phyloP scores from a whole-genome alignment of 768 basidiomycete genomes.

The Chlorophyllum brunneum region DNA sequence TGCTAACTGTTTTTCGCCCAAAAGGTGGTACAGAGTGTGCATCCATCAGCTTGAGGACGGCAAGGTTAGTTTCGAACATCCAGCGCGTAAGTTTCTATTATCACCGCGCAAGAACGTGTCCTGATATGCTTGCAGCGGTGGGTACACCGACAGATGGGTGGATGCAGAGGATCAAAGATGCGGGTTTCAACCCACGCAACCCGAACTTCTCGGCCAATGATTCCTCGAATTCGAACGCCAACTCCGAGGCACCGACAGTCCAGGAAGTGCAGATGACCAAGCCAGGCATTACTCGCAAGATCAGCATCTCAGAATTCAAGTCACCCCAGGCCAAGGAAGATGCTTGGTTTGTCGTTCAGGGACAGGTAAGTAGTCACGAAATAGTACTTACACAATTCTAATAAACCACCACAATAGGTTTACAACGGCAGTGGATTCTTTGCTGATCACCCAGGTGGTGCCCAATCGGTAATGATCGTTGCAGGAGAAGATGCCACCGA shows the following conservation, averaged over 20 bases:
- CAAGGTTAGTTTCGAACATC: conserved; percentile 52
- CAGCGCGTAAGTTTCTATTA: conserved; percentile 30
- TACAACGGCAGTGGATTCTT: too few relatives aligned
- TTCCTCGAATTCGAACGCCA: background rate
- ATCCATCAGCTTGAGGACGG: conserved; percentile 32
- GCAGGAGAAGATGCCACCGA: too few relatives aligned
- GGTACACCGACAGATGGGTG: conserved; percentile 48
- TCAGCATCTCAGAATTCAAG: conserved; percentile 40
- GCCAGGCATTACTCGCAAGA: conserved; percentile 37
- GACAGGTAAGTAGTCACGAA: too few relatives aligned
- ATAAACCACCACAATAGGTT: too few relatives aligned
- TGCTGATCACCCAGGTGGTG: conserved; percentile 11
- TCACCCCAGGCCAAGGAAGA: conserved; percentile 28
- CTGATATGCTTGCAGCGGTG: conserved; percentile 29
- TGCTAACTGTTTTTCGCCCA: too few relatives aligned
- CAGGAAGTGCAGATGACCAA: conserved; percentile 40
- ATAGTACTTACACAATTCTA: too few relatives aligned
- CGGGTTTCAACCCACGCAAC: conserved; percentile 38
- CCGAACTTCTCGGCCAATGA: conserved; percentile 31
- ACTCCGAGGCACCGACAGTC: background rate
- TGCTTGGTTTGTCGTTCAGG: conserved; percentile 52
- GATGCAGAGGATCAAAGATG: conserved; percentile 56
- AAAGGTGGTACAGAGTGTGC: conserved; percentile 57
- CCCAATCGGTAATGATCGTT: too few relatives aligned
- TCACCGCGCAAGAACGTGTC: too few relatives aligned